Evolutionary conservation across 768 basidiomycete genomes (phyloP).

Genomic region (Termitomyces heimii): DNA sequence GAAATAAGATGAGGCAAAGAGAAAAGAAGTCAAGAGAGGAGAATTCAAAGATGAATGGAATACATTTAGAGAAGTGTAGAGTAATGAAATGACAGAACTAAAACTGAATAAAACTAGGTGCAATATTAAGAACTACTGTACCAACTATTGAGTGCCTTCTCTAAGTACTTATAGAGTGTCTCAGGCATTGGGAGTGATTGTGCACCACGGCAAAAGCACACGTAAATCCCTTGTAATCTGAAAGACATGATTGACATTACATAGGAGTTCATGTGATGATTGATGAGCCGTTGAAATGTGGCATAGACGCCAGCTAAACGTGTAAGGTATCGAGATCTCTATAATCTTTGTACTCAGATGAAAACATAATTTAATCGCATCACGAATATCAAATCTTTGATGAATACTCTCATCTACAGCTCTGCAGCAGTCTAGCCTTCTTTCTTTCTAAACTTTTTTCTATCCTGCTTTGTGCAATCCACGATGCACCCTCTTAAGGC

Average conservation of each 20-base stretch:
- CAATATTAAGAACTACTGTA: too few species aligned
- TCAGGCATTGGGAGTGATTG: too few species aligned
- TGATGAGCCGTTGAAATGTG: background rate
- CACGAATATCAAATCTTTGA: background rate
- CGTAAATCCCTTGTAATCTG: background rate
- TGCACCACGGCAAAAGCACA: background rate
- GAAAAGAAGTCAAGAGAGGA: too few species aligned
- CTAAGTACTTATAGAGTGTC: too few species aligned
- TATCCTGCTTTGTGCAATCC: background rate
- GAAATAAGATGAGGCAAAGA: too few species aligned
- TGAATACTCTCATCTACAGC: background rate
- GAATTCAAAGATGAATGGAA: too few species aligned
- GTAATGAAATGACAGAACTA: too few species aligned
- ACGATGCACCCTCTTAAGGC: background rate
- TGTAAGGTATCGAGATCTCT: too few species aligned
- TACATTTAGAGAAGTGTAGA: too few species aligned
- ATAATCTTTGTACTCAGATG: background rate
- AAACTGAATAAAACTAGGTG: too few species aligned
- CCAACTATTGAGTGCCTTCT: too few species aligned
- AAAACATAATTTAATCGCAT: background rate
- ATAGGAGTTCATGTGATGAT: background rate
- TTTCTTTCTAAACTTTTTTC: background rate
- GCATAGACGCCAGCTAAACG: background rate
- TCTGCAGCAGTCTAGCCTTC: background rate
- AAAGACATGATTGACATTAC: background rate